phyloP scores from a whole-genome alignment of 2,329 filamentous ascomycete species.

The Colletotrichum sp. region DNA sequence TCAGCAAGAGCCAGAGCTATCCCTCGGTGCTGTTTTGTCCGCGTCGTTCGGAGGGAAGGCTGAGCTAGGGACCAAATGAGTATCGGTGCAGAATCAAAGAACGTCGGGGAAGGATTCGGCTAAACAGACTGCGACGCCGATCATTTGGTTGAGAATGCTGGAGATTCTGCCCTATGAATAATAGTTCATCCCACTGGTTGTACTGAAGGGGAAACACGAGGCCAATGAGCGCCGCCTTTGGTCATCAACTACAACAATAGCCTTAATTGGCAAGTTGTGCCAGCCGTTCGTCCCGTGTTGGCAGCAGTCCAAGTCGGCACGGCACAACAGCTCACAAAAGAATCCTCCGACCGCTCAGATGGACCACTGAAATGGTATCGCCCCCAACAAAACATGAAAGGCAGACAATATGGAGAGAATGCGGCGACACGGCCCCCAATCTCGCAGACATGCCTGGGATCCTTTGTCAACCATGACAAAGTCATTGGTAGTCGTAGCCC shows the following conservation, averaged over 20 bases:
- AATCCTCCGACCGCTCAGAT: not conserved
- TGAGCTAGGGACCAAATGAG: not conserved
- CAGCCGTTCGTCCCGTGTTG: not conserved
- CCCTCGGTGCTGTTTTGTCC: not conserved
- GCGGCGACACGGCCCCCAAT: not conserved
- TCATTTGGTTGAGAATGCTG: not conserved
- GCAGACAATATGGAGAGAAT: not conserved
- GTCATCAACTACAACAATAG: not conserved
- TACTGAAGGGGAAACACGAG: not conserved
- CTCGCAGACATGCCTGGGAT: not conserved
- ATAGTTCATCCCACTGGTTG: slow-evolving; percentile 7
- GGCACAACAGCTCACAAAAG: not conserved
- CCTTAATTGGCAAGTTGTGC: not conserved
- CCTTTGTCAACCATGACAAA: not conserved
- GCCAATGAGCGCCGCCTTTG: not conserved
- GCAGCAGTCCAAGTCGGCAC: not conserved
- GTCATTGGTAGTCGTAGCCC: not conserved
- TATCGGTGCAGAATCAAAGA: not conserved
- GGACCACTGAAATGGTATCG: not conserved
- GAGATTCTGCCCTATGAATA: not conserved
- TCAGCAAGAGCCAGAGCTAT: not conserved
- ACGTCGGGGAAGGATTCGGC: not conserved
- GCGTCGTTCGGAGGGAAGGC: not conserved
- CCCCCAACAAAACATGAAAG: not conserved
- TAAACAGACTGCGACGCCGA: not conserved